Base-by-base conservation (phyloP, 495 filamentous ascomycete species). In the Chaetomium fimeti region DNA sequence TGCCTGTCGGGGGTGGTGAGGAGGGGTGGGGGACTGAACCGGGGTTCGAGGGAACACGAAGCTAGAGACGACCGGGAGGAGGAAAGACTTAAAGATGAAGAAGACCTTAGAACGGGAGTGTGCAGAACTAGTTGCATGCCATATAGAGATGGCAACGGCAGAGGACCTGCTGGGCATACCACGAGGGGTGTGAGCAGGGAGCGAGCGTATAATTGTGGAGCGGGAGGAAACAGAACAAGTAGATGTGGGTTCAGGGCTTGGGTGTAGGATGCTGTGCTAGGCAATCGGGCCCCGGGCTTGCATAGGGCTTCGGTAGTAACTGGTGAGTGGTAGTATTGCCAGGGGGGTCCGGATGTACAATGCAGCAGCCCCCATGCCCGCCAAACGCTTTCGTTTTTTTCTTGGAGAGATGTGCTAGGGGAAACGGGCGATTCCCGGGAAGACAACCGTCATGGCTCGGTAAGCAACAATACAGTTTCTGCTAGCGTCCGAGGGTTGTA, bases 31-130 rank as follows among this genome's bases (percentile, higher is more conserved):
- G 68, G 72, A 69, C 61, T 63, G 38, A 70, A 57, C 59, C 68
- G 55, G 72, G 72, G 66, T 72, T 72, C 68, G 61, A 57, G 68
- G 65, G 68, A 57, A 69, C 45, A 56, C 11, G 62, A 63, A 36
- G 51, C 38, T 28, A 54, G 57, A 51, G 57, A 61, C 61, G 67
- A 36, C 64, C 62, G 64, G 66, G 63, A 69, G 48, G 58, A 65
- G 24, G 62, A 66, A 36, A 61, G 29, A 60, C 60, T 65, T 63
- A 57, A 66, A 68, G 51, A 63, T 45, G 63, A 65, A 49, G 63
- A 65, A 49, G 52, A 53, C 56, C 16, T 61, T 53, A 43, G 61
- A 42, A 64, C 61, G 69, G 66, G 40, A 62, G 47, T 68, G 65
- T 72, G 67, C 67, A 69, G 61, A 59, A n/a, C 55, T 49, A 61